Conservation (phyloP, 2,329 filamentous ascomycete genomes). For the Trichoderma cornu-damae region DNA sequence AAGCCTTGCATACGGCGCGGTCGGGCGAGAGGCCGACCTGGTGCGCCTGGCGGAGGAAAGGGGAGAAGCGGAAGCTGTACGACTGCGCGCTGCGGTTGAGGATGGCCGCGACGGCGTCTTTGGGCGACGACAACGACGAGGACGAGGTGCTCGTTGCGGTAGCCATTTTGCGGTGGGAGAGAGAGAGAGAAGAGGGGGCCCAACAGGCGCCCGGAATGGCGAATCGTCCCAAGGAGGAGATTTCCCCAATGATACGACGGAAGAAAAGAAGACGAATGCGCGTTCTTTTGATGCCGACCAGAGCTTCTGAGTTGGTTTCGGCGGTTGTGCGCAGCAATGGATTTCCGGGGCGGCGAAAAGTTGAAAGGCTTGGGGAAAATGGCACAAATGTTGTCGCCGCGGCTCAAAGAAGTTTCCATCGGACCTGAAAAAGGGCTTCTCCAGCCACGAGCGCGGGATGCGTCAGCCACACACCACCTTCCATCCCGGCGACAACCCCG, state of each 20-base stretch:
- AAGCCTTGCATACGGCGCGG: constrained; percentile 79
- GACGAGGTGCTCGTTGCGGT: constrained; percentile 21
- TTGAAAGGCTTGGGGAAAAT: neutral
- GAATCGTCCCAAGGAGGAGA: neutral
- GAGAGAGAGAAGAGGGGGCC: neutral
- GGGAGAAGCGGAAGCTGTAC: constrained; percentile 77
- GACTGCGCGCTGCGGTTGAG: constrained; percentile 51
- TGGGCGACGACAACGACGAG: neutral
- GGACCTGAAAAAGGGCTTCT: constrained; percentile 13
- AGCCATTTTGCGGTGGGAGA: constrained; percentile 27
- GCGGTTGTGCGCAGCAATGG: too few species aligned
- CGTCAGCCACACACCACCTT: constrained; percentile 21
- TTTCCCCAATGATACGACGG: too few species aligned
- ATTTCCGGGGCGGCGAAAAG: neutral
- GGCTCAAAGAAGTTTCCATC: neutral
- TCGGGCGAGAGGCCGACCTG: constrained; percentile 76
- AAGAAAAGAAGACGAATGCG: too few species aligned
- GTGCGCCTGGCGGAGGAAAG: constrained; percentile 78
- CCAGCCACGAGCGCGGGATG: constrained; percentile 17
- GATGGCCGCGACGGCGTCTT: constrained; percentile 40
- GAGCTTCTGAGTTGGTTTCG: too few species aligned
- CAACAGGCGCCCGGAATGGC: neutral
- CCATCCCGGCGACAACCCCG: neutral
- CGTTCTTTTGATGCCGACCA: too few species aligned
- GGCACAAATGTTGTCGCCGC: too few species aligned